Evolutionary conservation across 768 basidiomycete genomes (phyloP), one percentile per base, ranked within the genome.

Genomic region (Mycena floridula): DNA sequence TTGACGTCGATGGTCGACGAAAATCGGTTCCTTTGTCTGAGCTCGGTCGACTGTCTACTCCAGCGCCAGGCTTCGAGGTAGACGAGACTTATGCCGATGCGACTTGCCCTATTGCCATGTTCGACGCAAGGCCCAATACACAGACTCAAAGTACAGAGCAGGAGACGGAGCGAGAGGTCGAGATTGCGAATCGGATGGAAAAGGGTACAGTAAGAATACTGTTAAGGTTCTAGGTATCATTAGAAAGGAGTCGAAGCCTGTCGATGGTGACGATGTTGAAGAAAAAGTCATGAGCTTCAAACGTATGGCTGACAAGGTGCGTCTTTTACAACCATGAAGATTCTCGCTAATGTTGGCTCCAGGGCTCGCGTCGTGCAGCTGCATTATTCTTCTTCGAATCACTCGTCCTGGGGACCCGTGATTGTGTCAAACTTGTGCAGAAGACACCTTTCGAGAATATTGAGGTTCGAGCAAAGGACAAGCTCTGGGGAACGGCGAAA

Each of bases 321-420:
- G 65, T 43, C 25, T 38, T 28, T 26, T 42, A 27, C 43, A n/a
- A 23, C 38, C 21, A 43, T 13, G 27, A n/a, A 20, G 9, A 39
- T 15, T 23, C 40, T 13, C 47, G 37, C 42, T 44, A 30, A 50
- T 12, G 40, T 7, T 28, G 40, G 26, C 40, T 40, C 25, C 12
- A 94, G 89, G 86, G 92, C 11, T 87, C 90, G 8, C 84, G 89
- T 38, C 81, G 91, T 32, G 96, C 93, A 11, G 92, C 95, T 1
- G 81, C 95, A 1, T 83, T 91, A 2, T 97, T 99, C 72, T 99
- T 99, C 74, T 99, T 99, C 59, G 96, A 99, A 63, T 66, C 97
- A 25, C 82, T 99, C 23, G 91, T 98, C 2, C 79, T 99, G 1
- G 85, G 91, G 8, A 97, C 95, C 4, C 83, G 89, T 25, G 94